Evolutionary conservation across 441 rosid species (phyloP), one percentile per base, ranked within the genome.

Genomic region (Brassica balearica): DNA sequence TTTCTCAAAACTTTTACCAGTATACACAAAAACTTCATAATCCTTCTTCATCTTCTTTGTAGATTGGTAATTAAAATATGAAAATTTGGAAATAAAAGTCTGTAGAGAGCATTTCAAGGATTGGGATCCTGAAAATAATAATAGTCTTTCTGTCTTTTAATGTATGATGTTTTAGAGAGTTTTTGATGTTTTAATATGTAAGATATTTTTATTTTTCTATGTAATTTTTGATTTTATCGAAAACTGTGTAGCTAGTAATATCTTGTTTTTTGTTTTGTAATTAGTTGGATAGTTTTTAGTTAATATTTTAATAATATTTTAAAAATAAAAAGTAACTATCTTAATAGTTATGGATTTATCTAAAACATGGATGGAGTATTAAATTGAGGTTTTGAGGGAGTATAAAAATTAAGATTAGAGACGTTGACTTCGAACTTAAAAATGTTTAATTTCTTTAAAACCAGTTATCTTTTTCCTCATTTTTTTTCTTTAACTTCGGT

Each of bases 31-130:
- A n/a, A 62, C 6, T 27, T 12, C 20, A 62, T 11, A 62, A 27
- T n/a, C 48, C 48, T 36, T 60, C 17, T 27, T 62, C 15, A 5
- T 61, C 41, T 62, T 62, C 36, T 6, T 55, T 17, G 6, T 63
- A 15, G 20, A 34, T 14, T 63, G 7, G 7, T 63, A 62, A 27
- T 14, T 23, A 61, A 22, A 61, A 22, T 1, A 53, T 23, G 5
- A 22, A 10, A 3, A 12, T 10, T 2, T 2, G 14, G 65, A 23
- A 55, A 6, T 1, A 93, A 91, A 71, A 93, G 93, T 58, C 11
- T 29, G 6, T 15, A 46, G 53, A 46, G 14, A 10, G 53, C 53
- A 11, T 11, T 58, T 75, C 11, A 43, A 46, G 51, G 63, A 17
- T 34, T 60, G 12, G 51, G 23, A 43, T 19, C 14, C 11, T 25